Evolutionary conservation across 2,329 filamentous ascomycete species (phyloP), one percentile per base, ranked within the genome.

Genomic region (Harringtonia lauricola): DNA sequence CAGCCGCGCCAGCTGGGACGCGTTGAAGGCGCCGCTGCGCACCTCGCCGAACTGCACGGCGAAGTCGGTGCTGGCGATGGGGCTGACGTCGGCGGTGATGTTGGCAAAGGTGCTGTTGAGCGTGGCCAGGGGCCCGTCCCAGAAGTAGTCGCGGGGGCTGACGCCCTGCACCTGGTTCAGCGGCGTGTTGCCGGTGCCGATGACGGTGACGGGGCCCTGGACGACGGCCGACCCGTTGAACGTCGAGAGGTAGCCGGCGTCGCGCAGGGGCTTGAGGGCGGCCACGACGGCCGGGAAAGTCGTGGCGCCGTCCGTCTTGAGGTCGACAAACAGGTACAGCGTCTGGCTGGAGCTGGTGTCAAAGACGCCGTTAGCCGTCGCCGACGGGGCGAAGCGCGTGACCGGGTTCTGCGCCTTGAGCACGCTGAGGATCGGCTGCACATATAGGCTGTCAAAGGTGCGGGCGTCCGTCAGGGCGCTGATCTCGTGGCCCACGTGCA

Each of bases 111-210:
- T 52, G 6, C 41, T 38, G 17, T 35, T 34, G 21, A 58, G 54
- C 15, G 39, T 40, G 10, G 52, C 45, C 12, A 57, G 30, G 13
- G 53, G 55, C 3, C 49, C 55, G 8, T 51, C 50, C 7, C 56
- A 50, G 24, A 66, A 55, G 59, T 63, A 57, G 43, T 66, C 59
- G 1, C 83, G 63, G 0, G 76, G 76, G 0, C 76, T 75, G 48
- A 83, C 80, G 54, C 63, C 57, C 13, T 67, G 63, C 5, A 82
- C 56, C 13, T 71, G 55, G 43, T 73, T 62, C 49, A 79, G 76
- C 1, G 71, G 74, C 1, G 74, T 70, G 49, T 74, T 73, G 8
- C 82, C 82, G 2, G 79, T 83, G 3, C 72, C 78, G 4, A 86
- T 74, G 7, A 85, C 71, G 0, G 80, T 86, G 21, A 86, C 62